phyloP scores from a whole-genome alignment of 1,139 yeast species.

The Diutina sp. region DNA sequence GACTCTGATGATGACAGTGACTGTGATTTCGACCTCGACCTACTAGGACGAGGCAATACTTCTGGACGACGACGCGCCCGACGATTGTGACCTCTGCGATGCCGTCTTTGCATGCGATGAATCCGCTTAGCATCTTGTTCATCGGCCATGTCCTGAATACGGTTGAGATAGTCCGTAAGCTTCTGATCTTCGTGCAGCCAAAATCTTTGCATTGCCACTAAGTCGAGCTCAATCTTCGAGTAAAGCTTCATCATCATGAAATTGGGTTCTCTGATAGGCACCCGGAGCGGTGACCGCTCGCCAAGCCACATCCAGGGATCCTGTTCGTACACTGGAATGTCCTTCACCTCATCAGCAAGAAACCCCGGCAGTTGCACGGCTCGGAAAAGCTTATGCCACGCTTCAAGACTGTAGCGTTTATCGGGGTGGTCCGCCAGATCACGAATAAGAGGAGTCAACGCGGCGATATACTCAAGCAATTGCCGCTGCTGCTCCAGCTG shows the following conservation, averaged over 20 bases:
- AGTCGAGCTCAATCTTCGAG: neutral
- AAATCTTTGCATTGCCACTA: neutral
- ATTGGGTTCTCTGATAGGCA: slow-evolving; percentile 55
- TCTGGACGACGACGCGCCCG: neutral
- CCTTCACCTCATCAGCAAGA: slow-evolving; percentile 9
- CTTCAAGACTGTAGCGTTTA: slow-evolving; percentile 18
- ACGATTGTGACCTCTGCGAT: neutral
- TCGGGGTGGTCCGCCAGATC: slow-evolving; percentile 21
- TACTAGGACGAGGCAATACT: neutral
- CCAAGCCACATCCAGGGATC: slow-evolving; percentile 38
- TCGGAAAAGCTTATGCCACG: slow-evolving; percentile 18
- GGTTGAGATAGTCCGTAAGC: neutral
- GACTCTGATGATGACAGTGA: neutral
- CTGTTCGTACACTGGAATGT: slow-evolving; percentile 4
- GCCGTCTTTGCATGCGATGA: neutral
- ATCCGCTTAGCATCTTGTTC: neutral
- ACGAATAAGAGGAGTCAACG: slow-evolving; percentile 16
- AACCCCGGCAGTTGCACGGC: slow-evolving; percentile 11
- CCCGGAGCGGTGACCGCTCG: slow-evolving; percentile 50
- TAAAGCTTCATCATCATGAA: slow-evolving; percentile 33
- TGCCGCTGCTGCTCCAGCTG: neutral
- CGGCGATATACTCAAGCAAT: neutral
- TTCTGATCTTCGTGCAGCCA: neutral
- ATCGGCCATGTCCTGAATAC: neutral
- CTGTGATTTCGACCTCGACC: neutral